Evolutionary conservation across 2,329 filamentous ascomycete species (phyloP).

Genomic region (Aspergillus fijiensis): DNA sequence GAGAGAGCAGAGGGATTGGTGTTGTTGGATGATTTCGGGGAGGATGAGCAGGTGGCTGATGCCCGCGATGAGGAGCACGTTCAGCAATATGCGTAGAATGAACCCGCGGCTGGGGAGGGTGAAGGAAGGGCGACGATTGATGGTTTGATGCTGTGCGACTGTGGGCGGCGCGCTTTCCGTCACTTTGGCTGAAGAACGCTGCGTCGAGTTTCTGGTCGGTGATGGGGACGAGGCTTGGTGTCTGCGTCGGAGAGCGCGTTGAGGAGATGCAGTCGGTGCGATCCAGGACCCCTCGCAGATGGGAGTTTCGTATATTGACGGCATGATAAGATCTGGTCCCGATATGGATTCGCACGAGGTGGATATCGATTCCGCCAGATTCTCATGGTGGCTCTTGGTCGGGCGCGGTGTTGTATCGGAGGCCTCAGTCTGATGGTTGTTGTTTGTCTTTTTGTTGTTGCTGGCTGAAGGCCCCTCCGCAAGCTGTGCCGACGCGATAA

Average conservation of each 20-base stretch:
- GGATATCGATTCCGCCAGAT: slow-evolving; percentile 24
- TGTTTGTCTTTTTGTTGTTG: background rate
- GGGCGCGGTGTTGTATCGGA: slow-evolving; percentile 13
- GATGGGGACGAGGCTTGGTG: slow-evolving; percentile 15
- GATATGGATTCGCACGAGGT: slow-evolving; percentile 30
- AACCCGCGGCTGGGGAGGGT: slow-evolving; percentile 2
- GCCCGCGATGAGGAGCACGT: slow-evolving; percentile 27
- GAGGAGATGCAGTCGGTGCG: slow-evolving; percentile 26
- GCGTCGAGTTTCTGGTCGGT: background rate
- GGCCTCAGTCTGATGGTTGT: slow-evolving; percentile 4
- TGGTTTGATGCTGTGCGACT: background rate
- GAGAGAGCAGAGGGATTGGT: slow-evolving; percentile 29
- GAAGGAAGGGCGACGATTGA: background rate
- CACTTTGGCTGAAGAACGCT: background rate
- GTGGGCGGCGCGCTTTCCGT: background rate
- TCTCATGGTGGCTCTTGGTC: slow-evolving; percentile 11
- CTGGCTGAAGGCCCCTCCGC: slow-evolving; percentile 8
- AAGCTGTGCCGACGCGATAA: slow-evolving; percentile 29
- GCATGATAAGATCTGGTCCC: slow-evolving; percentile 43
- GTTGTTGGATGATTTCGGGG: slow-evolving; percentile 37
- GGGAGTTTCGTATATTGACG: slow-evolving; percentile 38
- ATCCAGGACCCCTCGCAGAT: slow-evolving; percentile 37
- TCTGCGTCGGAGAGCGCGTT: slow-evolving; percentile 24
- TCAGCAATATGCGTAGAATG: slow-evolving; percentile 23
- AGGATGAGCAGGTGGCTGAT: slow-evolving; percentile 37